Evolutionary conservation across 139 green algal genomes (phyloP).

Genomic region (Yamagishiella unicocca): DNA sequence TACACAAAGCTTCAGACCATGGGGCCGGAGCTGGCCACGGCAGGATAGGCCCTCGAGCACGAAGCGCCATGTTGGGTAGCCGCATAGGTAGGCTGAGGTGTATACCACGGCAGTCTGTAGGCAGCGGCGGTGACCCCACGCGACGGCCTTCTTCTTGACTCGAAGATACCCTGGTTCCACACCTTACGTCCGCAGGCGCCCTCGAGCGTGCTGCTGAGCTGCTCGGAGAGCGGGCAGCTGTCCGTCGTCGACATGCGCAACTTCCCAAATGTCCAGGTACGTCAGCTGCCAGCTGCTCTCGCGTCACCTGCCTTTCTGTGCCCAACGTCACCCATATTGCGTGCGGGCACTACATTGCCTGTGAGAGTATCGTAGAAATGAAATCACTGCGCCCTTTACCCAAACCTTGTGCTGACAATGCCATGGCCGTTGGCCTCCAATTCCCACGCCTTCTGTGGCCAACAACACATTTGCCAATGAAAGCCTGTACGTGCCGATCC

Average conservation of each 20-base stretch:
- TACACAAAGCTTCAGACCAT: too few relatives aligned
- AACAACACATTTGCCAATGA: too few relatives aligned
- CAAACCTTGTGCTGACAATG: neutral
- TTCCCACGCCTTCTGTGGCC: too few relatives aligned
- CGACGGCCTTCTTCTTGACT: too few relatives aligned
- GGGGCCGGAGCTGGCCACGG: too few relatives aligned
- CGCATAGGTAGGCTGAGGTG: too few relatives aligned
- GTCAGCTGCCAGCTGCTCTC: neutral
- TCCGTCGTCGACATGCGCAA: neutral
- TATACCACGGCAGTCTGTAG: too few relatives aligned
- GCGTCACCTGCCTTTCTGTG: neutral
- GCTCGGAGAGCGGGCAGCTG: slow-evolving; percentile 11
- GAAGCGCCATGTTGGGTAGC: too few relatives aligned
- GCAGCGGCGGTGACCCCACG: too few relatives aligned
- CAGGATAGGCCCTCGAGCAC: too few relatives aligned
- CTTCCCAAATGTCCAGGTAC: slow-evolving; percentile 10
- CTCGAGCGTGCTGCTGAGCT: neutral
- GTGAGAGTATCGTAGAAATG: neutral
- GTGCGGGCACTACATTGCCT: neutral
- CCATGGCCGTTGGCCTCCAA: neutral
- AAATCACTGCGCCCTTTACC: neutral
- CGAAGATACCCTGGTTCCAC: too few relatives aligned
- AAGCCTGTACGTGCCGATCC: too few relatives aligned
- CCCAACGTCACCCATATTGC: neutral
- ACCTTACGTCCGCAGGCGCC: neutral